Percentiles rank a stretch among this genome's conserved stretches.
Conservation (phyloP, 306 rosid genomes). For the Arachis hypogaea region DNA sequence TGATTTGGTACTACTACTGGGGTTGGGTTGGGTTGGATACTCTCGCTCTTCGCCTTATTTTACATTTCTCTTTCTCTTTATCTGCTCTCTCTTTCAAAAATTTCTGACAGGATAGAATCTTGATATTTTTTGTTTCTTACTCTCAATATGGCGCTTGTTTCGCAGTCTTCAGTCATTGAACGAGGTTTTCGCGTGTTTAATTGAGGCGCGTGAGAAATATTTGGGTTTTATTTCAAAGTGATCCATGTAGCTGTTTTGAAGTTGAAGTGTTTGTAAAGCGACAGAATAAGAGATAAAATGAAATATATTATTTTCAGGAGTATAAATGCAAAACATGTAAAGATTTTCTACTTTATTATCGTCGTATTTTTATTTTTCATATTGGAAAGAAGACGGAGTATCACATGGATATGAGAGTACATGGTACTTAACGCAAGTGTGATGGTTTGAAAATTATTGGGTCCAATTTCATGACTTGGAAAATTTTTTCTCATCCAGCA, state of each 20-base stretch:
- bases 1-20: slow-evolving; percentile 16
- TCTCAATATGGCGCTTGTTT: slow-evolving; percentile 18
- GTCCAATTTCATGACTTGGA: no score
- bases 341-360: no score
- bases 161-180: neutral
- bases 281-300: neutral
- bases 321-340: neutral
- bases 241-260: slow-evolving; percentile 51
- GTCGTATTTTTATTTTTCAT: no score
- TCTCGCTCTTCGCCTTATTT: neutral
- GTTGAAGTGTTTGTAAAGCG: slow-evolving; percentile 36
- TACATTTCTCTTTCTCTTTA: neutral
- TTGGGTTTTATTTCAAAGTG: slow-evolving; percentile 23
- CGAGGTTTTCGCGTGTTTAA: neutral
- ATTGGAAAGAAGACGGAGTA: no score
- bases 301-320: no score
- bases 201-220: slow-evolving; percentile 34
- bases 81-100: neutral
- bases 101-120: slow-evolving; percentile 34
- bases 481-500: no score
- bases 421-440: no score
- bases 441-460: no score
- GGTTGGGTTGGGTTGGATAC: slow-evolving; percentile 14
- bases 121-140: slow-evolving; percentile 3
- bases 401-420: no score